These are phyloP conservation scores for Westerdykella ornata DNA, from an alignment of 2,329 filamentous ascomycete genomes.

Conservation along the genomic window DNA sequence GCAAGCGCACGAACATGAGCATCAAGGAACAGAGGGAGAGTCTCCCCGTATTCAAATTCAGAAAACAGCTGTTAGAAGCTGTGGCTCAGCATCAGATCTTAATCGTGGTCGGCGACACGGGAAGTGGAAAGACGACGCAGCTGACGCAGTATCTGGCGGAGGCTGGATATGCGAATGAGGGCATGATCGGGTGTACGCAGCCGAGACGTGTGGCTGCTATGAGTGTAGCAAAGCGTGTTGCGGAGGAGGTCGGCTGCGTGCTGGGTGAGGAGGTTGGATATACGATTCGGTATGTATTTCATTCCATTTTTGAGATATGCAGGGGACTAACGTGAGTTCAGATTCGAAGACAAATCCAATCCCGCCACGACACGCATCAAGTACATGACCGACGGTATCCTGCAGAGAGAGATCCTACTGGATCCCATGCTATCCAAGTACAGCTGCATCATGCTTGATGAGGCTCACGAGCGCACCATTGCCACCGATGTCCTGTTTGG, in stretches of 20 bases:
- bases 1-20: slow-evolving; percentile 80
- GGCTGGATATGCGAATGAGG: slow-evolving; percentile 77
- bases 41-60: slow-evolving; percentile 82
- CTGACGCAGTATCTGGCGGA: slow-evolving; percentile 93
- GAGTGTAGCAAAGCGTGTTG: slow-evolving; percentile 97
- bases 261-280: slow-evolving; percentile 95
- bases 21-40: slow-evolving; percentile 93
- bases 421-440: slow-evolving; percentile 88
- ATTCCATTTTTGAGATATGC: too few relatives aligned
- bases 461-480: slow-evolving; percentile 95
- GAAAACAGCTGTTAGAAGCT: slow-evolving; percentile 79
- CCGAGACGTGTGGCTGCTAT: slow-evolving; percentile 96
- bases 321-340: too few relatives aligned
- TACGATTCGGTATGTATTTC: slow-evolving; percentile 61
- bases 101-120: slow-evolving; percentile 95
- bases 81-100: slow-evolving; percentile 82
- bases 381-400: slow-evolving; percentile 99
- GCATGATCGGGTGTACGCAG: slow-evolving; percentile 93
- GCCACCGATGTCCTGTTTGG: slow-evolving; percentile 98
- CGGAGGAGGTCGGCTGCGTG: slow-evolving; percentile 89
- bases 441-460: slow-evolving; percentile 96
- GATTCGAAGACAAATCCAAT: slow-evolving; percentile 88
- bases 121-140: slow-evolving; percentile 95
- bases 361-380: slow-evolving; percentile 79
- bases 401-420: slow-evolving; percentile 92